A percentile compares a stretch with the other conserved stretches of the same genome.
phyloP scores from a whole-genome alignment of 305 asterid species.

The Solanum chacoense region DNA sequence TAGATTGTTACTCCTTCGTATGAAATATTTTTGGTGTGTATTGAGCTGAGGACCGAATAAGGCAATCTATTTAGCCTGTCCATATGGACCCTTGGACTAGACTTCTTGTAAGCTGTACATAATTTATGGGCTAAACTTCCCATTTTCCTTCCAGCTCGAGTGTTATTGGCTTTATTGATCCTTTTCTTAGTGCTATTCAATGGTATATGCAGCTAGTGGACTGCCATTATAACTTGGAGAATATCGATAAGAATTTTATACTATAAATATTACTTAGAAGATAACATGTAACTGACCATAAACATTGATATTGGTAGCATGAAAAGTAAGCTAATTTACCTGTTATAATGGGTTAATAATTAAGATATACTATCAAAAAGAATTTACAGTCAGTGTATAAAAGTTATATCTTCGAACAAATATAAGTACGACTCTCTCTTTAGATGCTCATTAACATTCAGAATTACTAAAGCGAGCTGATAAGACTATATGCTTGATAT shows the following conservation, averaged over 20 bases:
- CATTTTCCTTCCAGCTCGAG: not conserved
- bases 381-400: not conserved
- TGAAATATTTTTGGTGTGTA: not conserved
- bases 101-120: constrained; percentile 1
- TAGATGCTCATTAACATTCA: not conserved
- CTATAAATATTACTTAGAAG: not conserved
- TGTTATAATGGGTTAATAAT: not conserved
- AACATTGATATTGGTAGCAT: not conserved
- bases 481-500: not conserved
- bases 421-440: not conserved
- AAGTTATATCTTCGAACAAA: not conserved
- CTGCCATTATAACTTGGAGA: not conserved
- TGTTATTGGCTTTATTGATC: not conserved
- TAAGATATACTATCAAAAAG: not conserved
- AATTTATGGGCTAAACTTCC: not conserved
- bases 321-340: not conserved
- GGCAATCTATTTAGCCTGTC: not conserved
- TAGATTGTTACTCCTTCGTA: not conserved
- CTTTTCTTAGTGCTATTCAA: not conserved
- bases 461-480: not conserved
- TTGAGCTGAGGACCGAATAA: not conserved
- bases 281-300: not conserved
- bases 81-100: not conserved
- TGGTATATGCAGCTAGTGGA: not conserved
- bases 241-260: not conserved